A percentile compares a stretch with the other conserved stretches of the same genome.
phyloP scores from a whole-genome alignment of 2,329 filamentous ascomycete genomes.

The Claviceps purpurea region DNA sequence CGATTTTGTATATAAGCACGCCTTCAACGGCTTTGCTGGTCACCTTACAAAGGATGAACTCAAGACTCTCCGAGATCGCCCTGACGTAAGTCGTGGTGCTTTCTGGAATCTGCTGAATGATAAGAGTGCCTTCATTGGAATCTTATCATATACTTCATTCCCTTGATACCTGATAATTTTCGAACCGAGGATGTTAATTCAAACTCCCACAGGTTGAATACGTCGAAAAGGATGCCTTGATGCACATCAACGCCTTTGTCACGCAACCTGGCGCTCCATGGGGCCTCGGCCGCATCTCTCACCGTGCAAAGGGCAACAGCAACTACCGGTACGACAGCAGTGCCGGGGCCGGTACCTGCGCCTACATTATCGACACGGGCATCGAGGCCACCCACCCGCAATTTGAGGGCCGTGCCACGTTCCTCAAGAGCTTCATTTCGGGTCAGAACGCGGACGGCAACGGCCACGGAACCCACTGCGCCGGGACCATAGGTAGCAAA shows the following conservation, averaged over 20 bases:
- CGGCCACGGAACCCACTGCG: constrained; percentile 29
- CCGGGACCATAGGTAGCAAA: constrained; percentile 20
- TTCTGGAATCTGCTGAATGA: not conserved
- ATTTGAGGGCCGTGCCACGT: constrained; percentile 22
- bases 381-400: constrained; percentile 24
- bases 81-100: constrained; percentile 9
- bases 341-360: constrained; percentile 27
- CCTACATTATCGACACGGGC: constrained; percentile 35
- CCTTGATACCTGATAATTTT: too few relatives aligned
- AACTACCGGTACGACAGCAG: constrained; percentile 26
- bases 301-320: constrained; percentile 14
- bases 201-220: constrained; percentile 16
- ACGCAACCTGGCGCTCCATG: constrained; percentile 14
- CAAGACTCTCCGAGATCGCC: constrained; percentile 11
- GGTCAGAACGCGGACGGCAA: constrained; percentile 16
- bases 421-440: constrained; percentile 15
- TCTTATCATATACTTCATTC: too few relatives aligned
- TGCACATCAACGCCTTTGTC: constrained; percentile 11
- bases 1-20: constrained; percentile 13
- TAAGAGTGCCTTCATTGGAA: too few relatives aligned
- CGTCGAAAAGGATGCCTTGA: constrained; percentile 23
- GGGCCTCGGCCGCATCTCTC: constrained; percentile 23
- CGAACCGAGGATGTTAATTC: not conserved
- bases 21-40: constrained; percentile 14
- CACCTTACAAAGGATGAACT: constrained; percentile 10